Evolutionary conservation across 2,329 filamentous ascomycete species (phyloP).

Genomic region (Didymellaceae sp.): DNA sequence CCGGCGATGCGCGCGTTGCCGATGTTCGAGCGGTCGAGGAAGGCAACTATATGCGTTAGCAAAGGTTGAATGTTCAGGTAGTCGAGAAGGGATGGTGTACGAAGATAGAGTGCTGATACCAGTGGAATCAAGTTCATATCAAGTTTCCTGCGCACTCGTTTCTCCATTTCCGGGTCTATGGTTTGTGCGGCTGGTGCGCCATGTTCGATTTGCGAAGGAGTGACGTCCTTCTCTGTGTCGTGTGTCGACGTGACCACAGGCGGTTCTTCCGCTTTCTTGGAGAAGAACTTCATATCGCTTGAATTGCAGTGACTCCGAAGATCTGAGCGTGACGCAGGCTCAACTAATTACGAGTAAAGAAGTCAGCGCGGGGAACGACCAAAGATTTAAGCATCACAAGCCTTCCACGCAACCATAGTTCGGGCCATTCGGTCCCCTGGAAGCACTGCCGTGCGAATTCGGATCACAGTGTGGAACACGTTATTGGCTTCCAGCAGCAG

Average conservation of each 20-base stretch:
- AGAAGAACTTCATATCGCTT: not conserved
- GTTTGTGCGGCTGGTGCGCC: not conserved
- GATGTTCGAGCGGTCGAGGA: slow-evolving; percentile 49
- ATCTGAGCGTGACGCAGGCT: no score
- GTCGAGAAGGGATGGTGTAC: slow-evolving; percentile 24
- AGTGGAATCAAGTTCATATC: slow-evolving; percentile 43
- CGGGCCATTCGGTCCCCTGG: not conserved
- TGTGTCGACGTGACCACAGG: not conserved
- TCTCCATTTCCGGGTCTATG: slow-evolving; percentile 32
- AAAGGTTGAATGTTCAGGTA: not conserved
- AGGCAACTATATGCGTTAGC: slow-evolving; percentile 7
- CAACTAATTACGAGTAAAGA: no score
- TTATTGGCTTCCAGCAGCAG: not conserved
- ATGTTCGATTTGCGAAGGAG: slow-evolving; percentile 12
- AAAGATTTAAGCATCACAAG: not conserved
- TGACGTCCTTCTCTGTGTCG: slow-evolving; percentile 1
- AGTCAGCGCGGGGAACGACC: not conserved
- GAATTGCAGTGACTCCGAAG: not conserved
- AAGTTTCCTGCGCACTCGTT: slow-evolving; percentile 37
- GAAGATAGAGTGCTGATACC: slow-evolving; percentile 42
- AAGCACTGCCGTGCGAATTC: not conserved
- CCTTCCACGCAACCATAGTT: not conserved
- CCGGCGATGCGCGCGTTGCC: slow-evolving; percentile 52
- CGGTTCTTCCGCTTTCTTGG: not conserved
- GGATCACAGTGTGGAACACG: slow-evolving; percentile 4